Base-by-base conservation (phyloP, 192 early-diverging fungal genomes). In the Podila minutissima region DNA sequence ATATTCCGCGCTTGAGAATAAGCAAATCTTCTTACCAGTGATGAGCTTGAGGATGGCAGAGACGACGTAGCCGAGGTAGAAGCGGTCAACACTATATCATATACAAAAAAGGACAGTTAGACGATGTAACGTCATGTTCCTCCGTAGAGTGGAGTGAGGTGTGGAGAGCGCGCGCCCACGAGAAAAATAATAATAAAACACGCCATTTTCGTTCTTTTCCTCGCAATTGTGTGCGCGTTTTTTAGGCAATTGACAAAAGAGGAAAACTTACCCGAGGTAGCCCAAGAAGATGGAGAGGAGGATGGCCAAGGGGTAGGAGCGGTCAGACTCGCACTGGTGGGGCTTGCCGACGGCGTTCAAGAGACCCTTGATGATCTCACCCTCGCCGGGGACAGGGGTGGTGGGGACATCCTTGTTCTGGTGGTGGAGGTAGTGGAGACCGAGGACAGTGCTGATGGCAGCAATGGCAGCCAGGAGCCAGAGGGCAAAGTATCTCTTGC, bases 21-120 rank as follows among this genome's bases (percentile, higher is more conserved):
- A 46, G 4, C 15, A 46, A 46, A 46, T 15, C 3, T 29, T 12
- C 55, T 58, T 69, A 60, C 53, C 58, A 38, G 73, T 87, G 62
- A 75, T 51, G 60, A 87, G 79, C 69, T 87, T 87, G 59, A 87
- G 62, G 61, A 85, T 51, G 24, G 85, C 77, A 12, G 83, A 67
- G 75, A 86, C 83, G 50, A 88, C 74, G 59, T 88, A 88, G 38
- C 85, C 85, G 59, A 88, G 83, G 71, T 88, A 88, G 85, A 88
- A 88, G 48, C 87, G 87, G 72, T 88, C 87, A 65, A 88, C 73
- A 78, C 85, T 84, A 73, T 13, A 62, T 24, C 24, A 62, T 62
- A 0, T n/a, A 15, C 49, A 57, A 55, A 20, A 70, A 17, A 15
- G n/a, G 19, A 51, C 46, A 67, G 53, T 46, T 46, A 46, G 41